phyloP scores from a whole-genome alignment of 805 yeast species.

The Kregervanrija fluxuum region DNA sequence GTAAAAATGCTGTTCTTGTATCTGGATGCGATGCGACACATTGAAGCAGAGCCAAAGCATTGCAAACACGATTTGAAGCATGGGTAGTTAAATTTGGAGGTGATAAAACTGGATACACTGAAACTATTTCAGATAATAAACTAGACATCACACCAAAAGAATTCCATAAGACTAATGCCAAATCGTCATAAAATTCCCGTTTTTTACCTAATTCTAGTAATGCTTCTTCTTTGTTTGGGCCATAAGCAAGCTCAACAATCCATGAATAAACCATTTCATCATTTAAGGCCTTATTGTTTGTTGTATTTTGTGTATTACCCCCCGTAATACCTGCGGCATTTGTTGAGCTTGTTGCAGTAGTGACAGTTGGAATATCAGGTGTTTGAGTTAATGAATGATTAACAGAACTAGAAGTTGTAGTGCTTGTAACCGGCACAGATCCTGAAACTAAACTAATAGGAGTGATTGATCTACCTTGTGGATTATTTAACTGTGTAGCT shows the following conservation, averaged over 20 bases:
- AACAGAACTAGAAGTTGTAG: too few relatives aligned
- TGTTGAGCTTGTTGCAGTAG: slow-evolving; percentile 13
- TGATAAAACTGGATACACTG: slow-evolving; percentile 81
- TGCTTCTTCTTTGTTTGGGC: slow-evolving; percentile 90
- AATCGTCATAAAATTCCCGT: slow-evolving; percentile 89
- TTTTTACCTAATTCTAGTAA: slow-evolving; percentile 86
- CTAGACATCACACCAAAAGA: slow-evolving; percentile 96
- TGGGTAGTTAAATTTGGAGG: slow-evolving; percentile 83
- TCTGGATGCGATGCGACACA: slow-evolving; percentile 95
- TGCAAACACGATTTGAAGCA: slow-evolving; percentile 90
- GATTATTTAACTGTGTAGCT: too few relatives aligned
- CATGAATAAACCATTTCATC: slow-evolving; percentile 84
- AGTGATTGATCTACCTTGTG: too few relatives aligned
- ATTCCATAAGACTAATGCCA: slow-evolving; percentile 90
- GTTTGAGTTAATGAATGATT: slow-evolving; percentile 5
- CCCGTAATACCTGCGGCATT: slow-evolving; percentile 4
- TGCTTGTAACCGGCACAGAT: too few relatives aligned
- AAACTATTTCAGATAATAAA: slow-evolving; percentile 77
- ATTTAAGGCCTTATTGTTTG: slow-evolving; percentile 32
- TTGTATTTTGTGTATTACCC: slow-evolving; percentile 2
- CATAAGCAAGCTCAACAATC: slow-evolving; percentile 85
- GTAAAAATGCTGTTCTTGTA: slow-evolving; percentile 75
- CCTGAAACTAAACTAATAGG: too few relatives aligned
- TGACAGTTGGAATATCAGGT: slow-evolving; percentile 9
- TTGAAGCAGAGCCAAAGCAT: slow-evolving; percentile 88